phyloP scores from a whole-genome alignment of 345 rosid genomes.

The Murraya paniculata region DNA sequence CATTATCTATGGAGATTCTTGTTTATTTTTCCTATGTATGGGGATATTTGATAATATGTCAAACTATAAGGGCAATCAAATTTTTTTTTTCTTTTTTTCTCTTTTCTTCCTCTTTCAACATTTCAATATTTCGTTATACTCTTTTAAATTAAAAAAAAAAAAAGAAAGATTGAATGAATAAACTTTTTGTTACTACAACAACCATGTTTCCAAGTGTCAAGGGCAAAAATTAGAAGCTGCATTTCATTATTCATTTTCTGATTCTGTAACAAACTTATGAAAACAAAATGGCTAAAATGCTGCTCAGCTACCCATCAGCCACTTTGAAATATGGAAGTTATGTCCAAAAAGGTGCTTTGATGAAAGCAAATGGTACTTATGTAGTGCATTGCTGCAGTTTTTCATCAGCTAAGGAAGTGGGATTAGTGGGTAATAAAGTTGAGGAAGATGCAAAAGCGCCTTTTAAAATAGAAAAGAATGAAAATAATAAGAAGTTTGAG shows the following conservation, averaged over 20 bases:
- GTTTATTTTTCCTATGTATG: not conserved
- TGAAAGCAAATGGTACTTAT: not conserved
- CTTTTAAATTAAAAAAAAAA: not conserved
- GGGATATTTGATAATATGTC: not conserved
- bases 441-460: conserved; percentile 15
- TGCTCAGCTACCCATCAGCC: not conserved
- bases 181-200: not conserved
- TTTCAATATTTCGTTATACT: not conserved
- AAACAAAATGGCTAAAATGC: not conserved
- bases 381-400: conserved; percentile 3
- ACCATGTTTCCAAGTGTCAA: not conserved
- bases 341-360: not conserved
- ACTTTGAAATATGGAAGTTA: not conserved
- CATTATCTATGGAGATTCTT: too few species aligned
- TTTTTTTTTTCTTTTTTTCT: too few species aligned
- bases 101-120: not conserved
- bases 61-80: not conserved
- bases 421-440: conserved; percentile 15
- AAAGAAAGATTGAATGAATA: too few species aligned
- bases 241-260: not conserved
- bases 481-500: conserved; percentile 15
- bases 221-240: not conserved
- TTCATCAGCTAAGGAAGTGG: conserved; percentile 9
- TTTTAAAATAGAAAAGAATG: conserved; percentile 5
- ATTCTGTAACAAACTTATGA: not conserved